Evolutionary conservation across 805 yeast genomes (phyloP), one percentile per base, ranked within the genome.

Genomic region (Teunomyces atbi): DNA sequence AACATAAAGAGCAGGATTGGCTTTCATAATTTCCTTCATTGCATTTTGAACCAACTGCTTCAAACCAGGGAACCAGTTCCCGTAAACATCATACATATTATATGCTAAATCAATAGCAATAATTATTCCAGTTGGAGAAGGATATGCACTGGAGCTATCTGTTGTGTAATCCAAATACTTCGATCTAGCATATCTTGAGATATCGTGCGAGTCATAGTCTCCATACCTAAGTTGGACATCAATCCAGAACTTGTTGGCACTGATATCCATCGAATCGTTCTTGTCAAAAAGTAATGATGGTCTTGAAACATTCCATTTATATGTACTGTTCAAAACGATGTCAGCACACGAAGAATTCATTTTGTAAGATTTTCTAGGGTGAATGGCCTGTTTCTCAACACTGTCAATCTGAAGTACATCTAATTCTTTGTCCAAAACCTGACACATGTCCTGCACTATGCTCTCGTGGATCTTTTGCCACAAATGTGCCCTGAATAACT

Each of bases 381-480:
- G 99, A 44, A 94, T 90, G 1, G 96, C 83, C 55, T 89, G 89
- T 62, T 94, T 94, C 47, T 86, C 89, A 5, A 94, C 97, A 42
- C 79, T 74, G 54, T 88, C 97, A 48, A 92, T 84, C 54, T 85
- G 91, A 27, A 94, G 66, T 2, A 83, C 83, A 56, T 89, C 94
- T 61, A 89, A 69, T 62, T 94, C 96, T 42, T 83, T 83, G 64
- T 94, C 99, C 18, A 94, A 69, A 13, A 90, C 92, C 60, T 91
- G 97, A 58, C 97, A 90, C 26, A 94, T 58, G 71, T 94, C 99
- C 61, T 89, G 88, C 3, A 94, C 97, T 41, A 94, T 74, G 66
- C 95, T 85, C 66, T 94, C 99, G 63, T 94, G 99, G 45, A 94
- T 94, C 65, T 95, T 94, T 64, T 94, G 99, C 99, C 99, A 94